Percentiles rank a stretch among this genome's conserved stretches.
Evolutionary conservation across 1,284 basidiomycete genomes (phyloP).

Genomic region (Naganishia albida): DNA sequence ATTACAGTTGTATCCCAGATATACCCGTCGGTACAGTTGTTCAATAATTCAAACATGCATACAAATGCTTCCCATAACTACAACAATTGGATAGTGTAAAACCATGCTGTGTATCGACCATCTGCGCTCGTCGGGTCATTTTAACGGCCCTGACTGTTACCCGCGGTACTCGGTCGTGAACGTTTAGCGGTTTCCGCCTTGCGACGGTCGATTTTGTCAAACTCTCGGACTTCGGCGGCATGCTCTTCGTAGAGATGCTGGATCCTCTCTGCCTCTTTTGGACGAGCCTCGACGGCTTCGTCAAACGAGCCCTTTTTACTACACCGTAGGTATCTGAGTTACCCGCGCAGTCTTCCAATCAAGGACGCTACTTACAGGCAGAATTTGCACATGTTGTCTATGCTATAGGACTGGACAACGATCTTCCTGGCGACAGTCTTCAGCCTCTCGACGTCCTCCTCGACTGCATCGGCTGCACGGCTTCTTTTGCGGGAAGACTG

Average conservation of each 20-base stretch:
- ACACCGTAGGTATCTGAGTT: not conserved
- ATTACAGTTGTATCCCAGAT: not conserved
- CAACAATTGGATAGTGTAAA: too few relatives aligned
- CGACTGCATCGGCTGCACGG: not conserved
- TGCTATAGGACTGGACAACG: not conserved
- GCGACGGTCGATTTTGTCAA: not conserved
- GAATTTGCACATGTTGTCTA: conserved; percentile 3
- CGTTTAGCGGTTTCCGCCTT: not conserved
- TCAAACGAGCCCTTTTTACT: not conserved
- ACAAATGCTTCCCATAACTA: too few relatives aligned
- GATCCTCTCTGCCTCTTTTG: not conserved
- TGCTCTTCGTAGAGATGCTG: conserved; percentile 2
- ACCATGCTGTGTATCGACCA: too few relatives aligned
- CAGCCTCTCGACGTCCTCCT: not conserved
- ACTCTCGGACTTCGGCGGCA: not conserved
- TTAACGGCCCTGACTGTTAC: too few relatives aligned
- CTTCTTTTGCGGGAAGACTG: not conserved
- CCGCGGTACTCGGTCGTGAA: not conserved
- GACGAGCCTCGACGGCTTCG: not conserved
- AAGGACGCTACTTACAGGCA: conserved; percentile 1
- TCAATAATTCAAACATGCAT: too few relatives aligned
- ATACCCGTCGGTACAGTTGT: not conserved
- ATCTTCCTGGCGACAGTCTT: not conserved
- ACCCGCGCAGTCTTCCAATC: not conserved
- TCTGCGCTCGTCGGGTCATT: too few relatives aligned